Conservation (phyloP, 208 protist genomes). For the Phytomonas sp. region DNA sequence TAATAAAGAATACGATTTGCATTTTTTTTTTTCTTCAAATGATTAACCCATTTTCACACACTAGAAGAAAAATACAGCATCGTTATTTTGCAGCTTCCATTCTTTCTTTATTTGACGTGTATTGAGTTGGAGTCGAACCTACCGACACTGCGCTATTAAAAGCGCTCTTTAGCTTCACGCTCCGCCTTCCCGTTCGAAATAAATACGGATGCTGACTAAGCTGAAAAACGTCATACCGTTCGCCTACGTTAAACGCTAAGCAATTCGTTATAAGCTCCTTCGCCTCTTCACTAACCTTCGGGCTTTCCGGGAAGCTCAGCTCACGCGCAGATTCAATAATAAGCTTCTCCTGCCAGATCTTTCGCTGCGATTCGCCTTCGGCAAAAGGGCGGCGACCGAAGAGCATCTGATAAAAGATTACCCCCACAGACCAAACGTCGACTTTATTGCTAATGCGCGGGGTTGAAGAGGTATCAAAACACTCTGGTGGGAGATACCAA, state of each 20-base stretch:
- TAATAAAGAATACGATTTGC: no score
- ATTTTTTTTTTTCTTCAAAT: no score
- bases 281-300: conserved; percentile 72
- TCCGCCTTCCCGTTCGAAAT: conserved; percentile 24
- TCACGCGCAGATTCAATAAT: conserved; percentile 53
- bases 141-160: no score
- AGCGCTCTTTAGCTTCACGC: background rate
- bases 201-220: conserved; percentile 67
- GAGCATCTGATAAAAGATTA: conserved; percentile 95
- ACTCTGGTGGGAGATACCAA: conserved; percentile 95
- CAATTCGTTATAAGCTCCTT: conserved; percentile 68
- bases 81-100: background rate
- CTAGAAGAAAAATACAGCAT: background rate
- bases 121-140: no score
- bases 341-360: conserved; percentile 77
- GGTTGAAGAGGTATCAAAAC: conserved; percentile 81
- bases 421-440: conserved; percentile 88
- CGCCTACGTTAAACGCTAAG: conserved; percentile 52
- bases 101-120: background rate
- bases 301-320: conserved; percentile 56
- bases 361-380: conserved; percentile 83
- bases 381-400: conserved; percentile 93
- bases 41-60: no score
- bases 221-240: conserved; percentile 68
- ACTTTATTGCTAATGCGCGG: conserved; percentile 87